Percentiles rank a stretch among this genome's conserved stretches.
Evolutionary conservation across 2,329 filamentous ascomycete species (phyloP).

Genomic region (Alternaria gansuensis): DNA sequence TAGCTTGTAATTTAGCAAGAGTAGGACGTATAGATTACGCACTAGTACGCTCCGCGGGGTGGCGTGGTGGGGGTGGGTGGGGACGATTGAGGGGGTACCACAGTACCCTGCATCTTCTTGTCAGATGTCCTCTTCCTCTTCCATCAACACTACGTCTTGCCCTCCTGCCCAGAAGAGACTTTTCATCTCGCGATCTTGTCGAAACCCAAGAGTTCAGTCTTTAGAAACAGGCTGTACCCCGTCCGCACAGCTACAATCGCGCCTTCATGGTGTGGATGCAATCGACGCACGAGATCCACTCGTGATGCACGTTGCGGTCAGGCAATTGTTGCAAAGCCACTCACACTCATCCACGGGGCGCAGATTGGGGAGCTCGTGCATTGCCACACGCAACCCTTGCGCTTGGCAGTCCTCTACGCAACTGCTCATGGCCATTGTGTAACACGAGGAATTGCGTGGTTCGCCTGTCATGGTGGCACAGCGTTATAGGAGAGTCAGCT

Average conservation of each 20-base stretch:
- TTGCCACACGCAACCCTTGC: conserved; percentile 17
- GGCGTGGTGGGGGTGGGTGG: no score
- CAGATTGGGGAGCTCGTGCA: conserved; percentile 21
- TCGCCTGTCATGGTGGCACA: conserved; percentile 14
- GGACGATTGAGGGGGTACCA: no score
- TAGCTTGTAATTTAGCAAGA: no score
- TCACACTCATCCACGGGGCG: conserved; percentile 36
- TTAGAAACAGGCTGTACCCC: neutral
- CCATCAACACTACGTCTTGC: neutral
- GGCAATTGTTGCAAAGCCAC: conserved; percentile 28
- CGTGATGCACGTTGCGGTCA: conserved; percentile 28
- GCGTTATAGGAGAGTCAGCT: neutral
- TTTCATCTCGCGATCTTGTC: neutral
- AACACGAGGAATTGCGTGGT: conserved; percentile 3
- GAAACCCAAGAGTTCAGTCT: neutral
- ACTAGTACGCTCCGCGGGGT: no score
- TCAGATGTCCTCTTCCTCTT: neutral
- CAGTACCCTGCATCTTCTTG: conserved; percentile 9
- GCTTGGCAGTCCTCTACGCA: conserved; percentile 18
- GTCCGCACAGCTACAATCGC: conserved; percentile 23
- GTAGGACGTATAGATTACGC: no score
- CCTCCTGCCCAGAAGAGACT: neutral
- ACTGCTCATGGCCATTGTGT: conserved; percentile 11
- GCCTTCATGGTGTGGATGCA: conserved; percentile 12
- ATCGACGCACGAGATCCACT: conserved; percentile 30